Conservation (phyloP, 2,329 filamentous ascomycete genomes). For the Cladosporium sp. region DNA sequence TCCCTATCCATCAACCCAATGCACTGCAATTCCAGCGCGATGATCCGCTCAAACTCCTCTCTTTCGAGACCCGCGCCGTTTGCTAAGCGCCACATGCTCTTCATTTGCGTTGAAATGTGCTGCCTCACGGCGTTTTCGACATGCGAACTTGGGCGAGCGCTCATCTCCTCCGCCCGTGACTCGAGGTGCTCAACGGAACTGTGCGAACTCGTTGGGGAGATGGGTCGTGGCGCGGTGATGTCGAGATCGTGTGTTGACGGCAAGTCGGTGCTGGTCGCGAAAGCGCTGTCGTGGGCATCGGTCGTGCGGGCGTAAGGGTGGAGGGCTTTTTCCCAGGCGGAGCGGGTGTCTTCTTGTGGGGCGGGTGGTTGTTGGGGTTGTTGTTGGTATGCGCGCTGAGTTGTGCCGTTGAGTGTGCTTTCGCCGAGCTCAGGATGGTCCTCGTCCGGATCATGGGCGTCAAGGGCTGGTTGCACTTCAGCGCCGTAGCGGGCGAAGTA, state of each 20-base stretch:
- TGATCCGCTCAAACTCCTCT: slow-evolving; percentile 69
- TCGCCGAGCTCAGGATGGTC: slow-evolving; percentile 46
- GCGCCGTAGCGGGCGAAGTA: slow-evolving; percentile 72
- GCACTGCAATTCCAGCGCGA: slow-evolving; percentile 67
- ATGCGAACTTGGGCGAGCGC: slow-evolving; percentile 41
- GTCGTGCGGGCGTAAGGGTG: slow-evolving; percentile 9
- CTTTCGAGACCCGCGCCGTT: slow-evolving; percentile 67
- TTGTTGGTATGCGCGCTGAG: neutral
- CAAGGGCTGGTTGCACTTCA: slow-evolving; percentile 75
- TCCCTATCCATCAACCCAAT: slow-evolving; percentile 64
- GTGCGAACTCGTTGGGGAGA: slow-evolving; percentile 38
- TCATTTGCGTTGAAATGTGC: slow-evolving; percentile 72
- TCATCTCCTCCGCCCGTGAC: slow-evolving; percentile 28
- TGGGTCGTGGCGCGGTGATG: slow-evolving; percentile 47
- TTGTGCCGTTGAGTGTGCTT: slow-evolving; percentile 50
- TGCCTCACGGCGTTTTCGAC: slow-evolving; percentile 72
- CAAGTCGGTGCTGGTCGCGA: slow-evolving; percentile 51
- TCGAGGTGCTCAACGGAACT: slow-evolving; percentile 55
- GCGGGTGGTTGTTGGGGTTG: neutral
- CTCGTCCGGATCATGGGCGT: slow-evolving; percentile 77
- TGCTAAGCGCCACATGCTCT: slow-evolving; percentile 70
- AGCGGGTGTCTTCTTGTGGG: slow-evolving; percentile 1
- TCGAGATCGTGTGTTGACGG: slow-evolving; percentile 41
- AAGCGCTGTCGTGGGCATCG: slow-evolving; percentile 35
- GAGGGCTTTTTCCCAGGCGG: slow-evolving; percentile 12